Evolutionary conservation across 148 eudicot species (phyloP).

Genomic region (Suaeda aralocaspica): DNA sequence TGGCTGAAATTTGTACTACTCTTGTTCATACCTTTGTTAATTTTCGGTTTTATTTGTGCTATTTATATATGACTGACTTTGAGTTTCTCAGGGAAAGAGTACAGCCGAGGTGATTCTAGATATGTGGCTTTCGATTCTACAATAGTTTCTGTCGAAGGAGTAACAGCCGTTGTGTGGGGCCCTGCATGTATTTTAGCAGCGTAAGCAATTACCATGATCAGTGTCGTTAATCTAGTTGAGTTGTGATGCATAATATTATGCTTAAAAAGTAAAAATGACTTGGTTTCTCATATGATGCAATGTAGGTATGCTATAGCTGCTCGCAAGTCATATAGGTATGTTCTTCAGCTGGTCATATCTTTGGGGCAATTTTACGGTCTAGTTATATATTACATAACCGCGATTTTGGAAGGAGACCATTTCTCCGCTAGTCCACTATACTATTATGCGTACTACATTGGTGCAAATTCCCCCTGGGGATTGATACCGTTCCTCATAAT

Average conservation of each 20-base stretch:
- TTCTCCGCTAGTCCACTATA: constrained; percentile 44
- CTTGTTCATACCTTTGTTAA: neutral
- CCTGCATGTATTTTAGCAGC: constrained; percentile 79
- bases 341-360: constrained; percentile 69
- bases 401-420: constrained; percentile 74
- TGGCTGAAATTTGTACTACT: constrained; percentile 87
- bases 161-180: constrained; percentile 75
- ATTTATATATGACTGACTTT: constrained; percentile 2
- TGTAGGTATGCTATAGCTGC: constrained; percentile 82
- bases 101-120: constrained; percentile 91
- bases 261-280: neutral
- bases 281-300: neutral
- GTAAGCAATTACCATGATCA: constrained; percentile 44
- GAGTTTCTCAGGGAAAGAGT: constrained; percentile 74
- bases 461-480: constrained; percentile 68
- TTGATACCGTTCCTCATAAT: constrained; percentile 60
- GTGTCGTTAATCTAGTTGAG: neutral
- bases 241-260: neutral
- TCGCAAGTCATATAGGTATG: constrained; percentile 63
- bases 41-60: neutral
- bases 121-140: constrained; percentile 74
- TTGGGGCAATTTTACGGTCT: constrained; percentile 91
- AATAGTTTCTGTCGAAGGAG: constrained; percentile 70
- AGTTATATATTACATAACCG: constrained; percentile 62
- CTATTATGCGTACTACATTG: constrained; percentile 69